A percentile compares a stretch with the other conserved stretches of the same genome.
Evolutionary conservation across 768 basidiomycete genomes (phyloP).

Genomic region (Dioszegia aurantiaca): DNA sequence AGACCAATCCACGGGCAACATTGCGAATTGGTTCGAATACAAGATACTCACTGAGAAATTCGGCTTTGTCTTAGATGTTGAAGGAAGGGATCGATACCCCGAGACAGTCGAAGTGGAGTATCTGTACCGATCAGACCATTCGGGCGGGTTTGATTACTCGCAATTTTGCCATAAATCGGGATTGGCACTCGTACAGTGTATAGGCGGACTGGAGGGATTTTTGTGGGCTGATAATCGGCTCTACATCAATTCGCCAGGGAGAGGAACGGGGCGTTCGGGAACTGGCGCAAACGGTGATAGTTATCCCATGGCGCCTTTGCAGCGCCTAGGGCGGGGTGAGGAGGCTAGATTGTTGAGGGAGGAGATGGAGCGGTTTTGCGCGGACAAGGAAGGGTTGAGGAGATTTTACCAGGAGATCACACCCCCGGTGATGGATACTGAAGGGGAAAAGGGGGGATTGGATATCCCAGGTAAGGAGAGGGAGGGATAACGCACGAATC

Average conservation of each 20-base stretch:
- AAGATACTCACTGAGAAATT: conserved; percentile 67
- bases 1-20: conserved; percentile 59
- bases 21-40: conserved; percentile 71
- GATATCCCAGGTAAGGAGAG: conserved; percentile 13
- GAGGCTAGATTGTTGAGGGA: conserved; percentile 64
- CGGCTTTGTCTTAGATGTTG: conserved; percentile 70
- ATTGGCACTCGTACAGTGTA: conserved; percentile 81
- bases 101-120: conserved; percentile 80
- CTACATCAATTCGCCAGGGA: conserved; percentile 42
- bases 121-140: conserved; percentile 69
- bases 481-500: conserved; percentile 3
- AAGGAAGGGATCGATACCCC: conserved; percentile 72
- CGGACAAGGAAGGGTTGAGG: conserved; percentile 58
- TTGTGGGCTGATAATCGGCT: conserved; percentile 85
- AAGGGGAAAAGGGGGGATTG: conserved; percentile 15
- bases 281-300: conserved; percentile 56
- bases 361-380: conserved; percentile 66
- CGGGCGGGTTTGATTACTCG: conserved; percentile 66
- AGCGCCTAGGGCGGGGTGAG: conserved; percentile 55
- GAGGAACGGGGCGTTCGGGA: conserved; percentile 56
- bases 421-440: conserved; percentile 38
- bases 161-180: conserved; percentile 92
- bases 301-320: conserved; percentile 29
- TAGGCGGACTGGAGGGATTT: conserved; percentile 75
- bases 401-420: conserved; percentile 74